Evolutionary conservation across 257 asterid genomes (phyloP).

Genomic region (Forsythia viridissima): DNA sequence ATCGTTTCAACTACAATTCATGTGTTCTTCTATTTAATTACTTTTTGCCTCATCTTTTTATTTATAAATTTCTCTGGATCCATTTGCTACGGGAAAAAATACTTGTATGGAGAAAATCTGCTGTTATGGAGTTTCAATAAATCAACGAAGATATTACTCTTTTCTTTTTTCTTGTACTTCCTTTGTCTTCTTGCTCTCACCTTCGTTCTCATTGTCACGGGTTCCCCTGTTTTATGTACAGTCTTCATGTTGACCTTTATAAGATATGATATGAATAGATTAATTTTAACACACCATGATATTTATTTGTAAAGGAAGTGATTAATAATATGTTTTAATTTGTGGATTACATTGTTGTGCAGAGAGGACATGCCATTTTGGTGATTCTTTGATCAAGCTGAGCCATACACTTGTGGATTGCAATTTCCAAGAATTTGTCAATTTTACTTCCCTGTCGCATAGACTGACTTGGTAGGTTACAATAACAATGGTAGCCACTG

Average conservation of each 20-base stretch:
- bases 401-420: constrained; percentile 10
- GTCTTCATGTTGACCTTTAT: not conserved
- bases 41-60: not conserved
- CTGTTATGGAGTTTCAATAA: not conserved
- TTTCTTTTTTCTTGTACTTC: not conserved
- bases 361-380: constrained; percentile 27
- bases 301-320: not conserved
- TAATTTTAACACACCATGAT: not conserved
- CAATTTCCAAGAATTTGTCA: constrained; percentile 9
- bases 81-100: not conserved
- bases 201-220: not conserved
- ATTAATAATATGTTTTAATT: constrained; percentile 12
- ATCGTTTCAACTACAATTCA: not conserved
- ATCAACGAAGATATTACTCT: not conserved
- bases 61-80: not conserved
- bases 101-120: not conserved
- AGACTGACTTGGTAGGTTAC: constrained; percentile 11
- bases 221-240: not conserved
- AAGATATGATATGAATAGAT: not conserved
- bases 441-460: not conserved
- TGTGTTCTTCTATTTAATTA: constrained; percentile 4
- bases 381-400: constrained; percentile 19
- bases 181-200: not conserved
- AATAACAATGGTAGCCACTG: constrained; percentile 66
- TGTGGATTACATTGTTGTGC: constrained; percentile 21